Evolutionary conservation across 441 rosid species (phyloP).

Genomic region (Aleurites moluccanus): DNA sequence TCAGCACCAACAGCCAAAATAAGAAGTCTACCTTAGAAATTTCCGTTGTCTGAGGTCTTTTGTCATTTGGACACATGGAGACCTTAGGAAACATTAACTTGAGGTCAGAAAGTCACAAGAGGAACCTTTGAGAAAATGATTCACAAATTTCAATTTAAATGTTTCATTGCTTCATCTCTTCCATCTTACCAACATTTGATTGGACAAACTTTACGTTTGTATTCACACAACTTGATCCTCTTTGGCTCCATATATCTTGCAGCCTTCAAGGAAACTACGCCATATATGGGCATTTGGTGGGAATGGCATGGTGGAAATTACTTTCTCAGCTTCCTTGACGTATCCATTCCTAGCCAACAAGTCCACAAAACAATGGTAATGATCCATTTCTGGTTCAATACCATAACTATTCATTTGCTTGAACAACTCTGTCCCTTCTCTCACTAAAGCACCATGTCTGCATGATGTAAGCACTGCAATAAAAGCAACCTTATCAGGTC

Average conservation of each 20-base stretch:
- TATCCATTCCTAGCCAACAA: conserved; percentile 59
- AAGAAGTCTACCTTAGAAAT: conserved; percentile 3
- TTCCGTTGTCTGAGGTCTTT: background rate
- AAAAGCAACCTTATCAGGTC: conserved; percentile 70
- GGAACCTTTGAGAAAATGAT: background rate
- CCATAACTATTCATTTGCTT: conserved; percentile 50
- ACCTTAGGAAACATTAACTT: background rate
- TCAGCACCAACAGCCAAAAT: background rate
- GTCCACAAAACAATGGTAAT: conserved; percentile 68
- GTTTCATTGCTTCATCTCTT: background rate
- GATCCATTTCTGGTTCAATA: conserved; percentile 64
- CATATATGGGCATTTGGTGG: conserved; percentile 58
- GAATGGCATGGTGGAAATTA: conserved; percentile 68
- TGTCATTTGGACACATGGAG: background rate
- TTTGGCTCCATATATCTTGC: conserved; percentile 36
- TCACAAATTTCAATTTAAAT: background rate
- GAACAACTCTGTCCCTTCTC: conserved; percentile 71
- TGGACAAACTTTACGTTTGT: background rate
- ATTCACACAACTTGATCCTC: conserved; percentile 16
- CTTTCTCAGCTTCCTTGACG: conserved; percentile 61
- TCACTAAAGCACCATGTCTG: conserved; percentile 67
- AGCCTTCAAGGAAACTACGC: conserved; percentile 75
- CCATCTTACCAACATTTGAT: background rate
- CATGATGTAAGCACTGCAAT: conserved; percentile 64
- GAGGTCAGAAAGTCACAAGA: background rate